Percentiles rank a stretch among this genome's conserved stretches.
Conservation (phyloP, 176 grass and related monocot species). For the Carex cristatella region DNA sequence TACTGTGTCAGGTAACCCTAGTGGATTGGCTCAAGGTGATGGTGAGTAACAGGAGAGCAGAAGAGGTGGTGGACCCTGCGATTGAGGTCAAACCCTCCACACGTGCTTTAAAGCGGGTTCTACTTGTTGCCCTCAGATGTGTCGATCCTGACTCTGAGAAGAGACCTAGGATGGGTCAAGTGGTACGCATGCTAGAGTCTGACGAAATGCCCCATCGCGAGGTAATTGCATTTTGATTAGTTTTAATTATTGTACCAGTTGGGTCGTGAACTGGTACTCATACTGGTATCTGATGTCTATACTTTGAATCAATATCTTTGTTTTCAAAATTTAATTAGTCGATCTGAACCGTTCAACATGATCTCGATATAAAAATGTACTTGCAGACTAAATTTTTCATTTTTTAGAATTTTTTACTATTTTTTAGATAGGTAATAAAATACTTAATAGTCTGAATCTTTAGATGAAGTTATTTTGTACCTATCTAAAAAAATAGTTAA, state of each 20-base stretch:
- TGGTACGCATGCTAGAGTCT: constrained; percentile 86
- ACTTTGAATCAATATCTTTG: no score
- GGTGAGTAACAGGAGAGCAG: constrained; percentile 85
- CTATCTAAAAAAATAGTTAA: no score
- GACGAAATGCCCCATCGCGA: constrained; percentile 79
- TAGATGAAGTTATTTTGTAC: no score
- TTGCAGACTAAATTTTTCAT: no score
- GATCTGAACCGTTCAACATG: no score
- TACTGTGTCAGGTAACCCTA: constrained; percentile 58
- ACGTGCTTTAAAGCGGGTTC: constrained; percentile 77
- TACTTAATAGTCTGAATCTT: no score
- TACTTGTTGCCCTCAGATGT: constrained; percentile 85
- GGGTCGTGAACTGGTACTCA: not conserved
- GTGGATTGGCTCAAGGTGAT: constrained; percentile 99
- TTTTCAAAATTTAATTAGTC: no score
- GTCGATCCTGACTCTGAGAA: constrained; percentile 98
- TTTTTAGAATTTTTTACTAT: no score
- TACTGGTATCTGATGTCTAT: not conserved
- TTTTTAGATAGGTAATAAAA: no score
- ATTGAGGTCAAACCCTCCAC: constrained; percentile 80
- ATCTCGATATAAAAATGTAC: no score
- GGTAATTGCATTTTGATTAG: constrained; percentile 33
- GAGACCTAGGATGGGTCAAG: constrained; percentile 97
- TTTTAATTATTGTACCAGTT: not conserved
- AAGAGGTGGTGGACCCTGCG: constrained; percentile 87